Conservation (phyloP, 139 green algal genomes). For the Coccomyxa sp. region DNA sequence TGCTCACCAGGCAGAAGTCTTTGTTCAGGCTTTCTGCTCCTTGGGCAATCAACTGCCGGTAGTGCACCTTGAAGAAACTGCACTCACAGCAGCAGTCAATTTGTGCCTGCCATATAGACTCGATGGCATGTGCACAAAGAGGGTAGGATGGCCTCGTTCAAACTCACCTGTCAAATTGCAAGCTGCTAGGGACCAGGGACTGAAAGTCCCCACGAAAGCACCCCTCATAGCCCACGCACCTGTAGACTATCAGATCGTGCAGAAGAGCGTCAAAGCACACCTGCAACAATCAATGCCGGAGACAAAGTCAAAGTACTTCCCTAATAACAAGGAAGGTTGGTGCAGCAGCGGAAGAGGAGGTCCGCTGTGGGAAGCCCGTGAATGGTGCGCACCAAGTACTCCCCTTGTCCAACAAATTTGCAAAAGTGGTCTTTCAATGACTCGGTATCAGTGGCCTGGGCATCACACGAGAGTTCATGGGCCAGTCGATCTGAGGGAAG, state of each 20-base stretch:
- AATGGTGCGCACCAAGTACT: conserved; percentile 4
- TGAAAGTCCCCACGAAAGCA: background rate
- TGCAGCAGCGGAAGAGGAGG: too few species aligned
- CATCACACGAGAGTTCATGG: too few species aligned
- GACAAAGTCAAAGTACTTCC: background rate
- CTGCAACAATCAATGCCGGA: background rate
- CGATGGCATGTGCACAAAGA: too few species aligned
- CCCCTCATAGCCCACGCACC: background rate
- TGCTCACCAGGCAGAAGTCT: conserved; percentile 15
- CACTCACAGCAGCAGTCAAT: background rate
- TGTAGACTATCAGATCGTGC: conserved; percentile 12
- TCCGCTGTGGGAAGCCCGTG: too few species aligned
- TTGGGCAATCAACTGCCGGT: conserved; percentile 1
- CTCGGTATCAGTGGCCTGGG: conserved; percentile 10
- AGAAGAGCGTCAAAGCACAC: conserved; percentile 5
- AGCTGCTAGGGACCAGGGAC: background rate
- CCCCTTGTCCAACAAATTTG: conserved; percentile 4
- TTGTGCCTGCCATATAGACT: too few species aligned
- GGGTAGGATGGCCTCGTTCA: too few species aligned
- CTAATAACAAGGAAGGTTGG: background rate
- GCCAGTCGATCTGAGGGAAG: too few species aligned
- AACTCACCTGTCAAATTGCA: too few species aligned
- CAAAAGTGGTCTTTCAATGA: conserved; percentile 8
- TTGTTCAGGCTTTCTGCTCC: conserved; percentile 8
- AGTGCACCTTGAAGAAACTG: conserved; percentile 16